These are phyloP conservation scores for Xylaria flabelliformis DNA, from an alignment of 495 filamentous ascomycete species.

Conservation along the genomic window DNA sequence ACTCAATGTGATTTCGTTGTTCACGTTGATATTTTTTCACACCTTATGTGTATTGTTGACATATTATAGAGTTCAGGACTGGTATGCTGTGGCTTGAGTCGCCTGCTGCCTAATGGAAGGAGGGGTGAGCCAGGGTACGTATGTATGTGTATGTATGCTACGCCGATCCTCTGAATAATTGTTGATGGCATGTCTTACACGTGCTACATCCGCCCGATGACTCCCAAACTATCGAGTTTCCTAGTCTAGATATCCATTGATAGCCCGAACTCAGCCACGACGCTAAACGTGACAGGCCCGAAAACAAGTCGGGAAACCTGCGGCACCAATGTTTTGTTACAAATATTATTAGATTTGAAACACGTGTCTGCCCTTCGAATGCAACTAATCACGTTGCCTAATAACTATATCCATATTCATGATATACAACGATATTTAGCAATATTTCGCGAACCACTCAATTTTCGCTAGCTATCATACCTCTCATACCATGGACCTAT, in stretches of 20 bases:
- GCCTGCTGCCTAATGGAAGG: constrained; percentile 25
- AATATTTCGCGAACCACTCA: neutral
- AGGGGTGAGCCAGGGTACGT: constrained; percentile 10
- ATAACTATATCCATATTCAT: neutral
- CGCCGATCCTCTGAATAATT: neutral
- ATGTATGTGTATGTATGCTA: neutral
- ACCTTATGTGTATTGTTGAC: neutral
- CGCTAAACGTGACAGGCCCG: neutral
- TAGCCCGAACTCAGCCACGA: constrained; percentile 17
- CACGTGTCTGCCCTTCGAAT: neutral
- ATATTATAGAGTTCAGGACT: neutral
- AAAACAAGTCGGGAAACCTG: neutral
- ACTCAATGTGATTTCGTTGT: neutral
- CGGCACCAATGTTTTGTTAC: neutral
- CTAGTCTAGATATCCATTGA: neutral
- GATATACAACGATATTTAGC: neutral
- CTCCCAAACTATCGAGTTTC: neutral
- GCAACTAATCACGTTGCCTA: neutral
- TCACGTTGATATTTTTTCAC: neutral
- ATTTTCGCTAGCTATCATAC: neutral
- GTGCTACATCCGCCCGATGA: constrained; percentile 7
- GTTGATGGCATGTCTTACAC: constrained; percentile 18
- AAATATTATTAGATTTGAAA: neutral
- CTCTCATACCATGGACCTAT: neutral
- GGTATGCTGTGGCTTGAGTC: constrained; percentile 9